Conservation (phyloP, 768 basidiomycete genomes). For the Auricularia sp. region DNA sequence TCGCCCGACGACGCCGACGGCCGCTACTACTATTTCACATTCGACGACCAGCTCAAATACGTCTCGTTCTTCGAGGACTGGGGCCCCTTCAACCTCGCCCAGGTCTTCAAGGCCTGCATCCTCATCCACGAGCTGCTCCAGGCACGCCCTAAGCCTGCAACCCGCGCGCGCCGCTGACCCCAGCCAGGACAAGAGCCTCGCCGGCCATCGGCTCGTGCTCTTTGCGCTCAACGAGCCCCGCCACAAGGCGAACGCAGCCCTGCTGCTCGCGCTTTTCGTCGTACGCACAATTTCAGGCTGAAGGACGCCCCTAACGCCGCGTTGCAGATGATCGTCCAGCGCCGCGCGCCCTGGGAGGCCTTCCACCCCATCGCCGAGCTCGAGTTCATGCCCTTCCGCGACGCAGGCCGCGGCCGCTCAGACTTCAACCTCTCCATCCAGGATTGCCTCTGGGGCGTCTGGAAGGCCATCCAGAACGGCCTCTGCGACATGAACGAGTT, state of each 20-base stretch:
- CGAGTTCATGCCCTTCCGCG: slow-evolving; percentile 92
- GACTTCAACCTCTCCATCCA: slow-evolving; percentile 92
- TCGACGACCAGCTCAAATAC: slow-evolving; percentile 88
- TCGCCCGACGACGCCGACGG: slow-evolving; percentile 62
- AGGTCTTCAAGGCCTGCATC: slow-evolving; percentile 89
- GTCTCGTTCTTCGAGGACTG: slow-evolving; percentile 92
- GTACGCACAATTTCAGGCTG: slow-evolving; percentile 39
- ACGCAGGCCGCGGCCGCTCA: slow-evolving; percentile 84
- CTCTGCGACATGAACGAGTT: slow-evolving; percentile 93
- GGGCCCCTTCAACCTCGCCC: slow-evolving; percentile 85
- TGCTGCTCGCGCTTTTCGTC: slow-evolving; percentile 88
- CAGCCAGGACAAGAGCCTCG: slow-evolving; percentile 60
- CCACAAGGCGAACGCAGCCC: slow-evolving; percentile 84
- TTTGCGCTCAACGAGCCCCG: slow-evolving; percentile 82
- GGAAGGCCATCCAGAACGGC: slow-evolving; percentile 81
- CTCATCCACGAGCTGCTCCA: slow-evolving; percentile 83
- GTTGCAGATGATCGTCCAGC: slow-evolving; percentile 79
- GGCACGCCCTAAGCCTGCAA: slow-evolving; percentile 10
- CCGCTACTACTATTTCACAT: slow-evolving; percentile 81
- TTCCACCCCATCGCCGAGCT: slow-evolving; percentile 88
- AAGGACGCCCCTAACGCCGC: neutral
- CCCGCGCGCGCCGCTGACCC: slow-evolving; percentile 17
- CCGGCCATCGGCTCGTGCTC: slow-evolving; percentile 67
- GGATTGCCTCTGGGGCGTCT: slow-evolving; percentile 80
- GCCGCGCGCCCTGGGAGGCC: slow-evolving; percentile 85